Base-by-base conservation (phyloP, 441 rosid genomes). In the Populus tomentosa region DNA sequence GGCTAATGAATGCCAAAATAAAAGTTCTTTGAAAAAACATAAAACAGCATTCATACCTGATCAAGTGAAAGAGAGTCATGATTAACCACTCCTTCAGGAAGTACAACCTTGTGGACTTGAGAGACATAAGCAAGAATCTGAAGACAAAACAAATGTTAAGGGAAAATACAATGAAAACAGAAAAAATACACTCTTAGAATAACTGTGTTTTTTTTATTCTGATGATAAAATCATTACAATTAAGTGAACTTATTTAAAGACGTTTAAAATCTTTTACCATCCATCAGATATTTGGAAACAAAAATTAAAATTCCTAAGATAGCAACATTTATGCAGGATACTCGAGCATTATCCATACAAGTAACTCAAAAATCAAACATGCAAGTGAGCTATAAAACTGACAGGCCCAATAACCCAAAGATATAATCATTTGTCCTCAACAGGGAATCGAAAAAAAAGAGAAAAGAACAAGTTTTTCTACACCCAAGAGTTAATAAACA, bases 101-200 rank as follows among this genome's bases (percentile, higher is more conserved):
- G 94, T 79, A 86, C 78, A 78, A 94, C 94, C 53, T 90, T 81
- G 86, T 94, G 98, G 70, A 86, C 98, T 90, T 91, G 97, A 6
- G 98, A 96, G 74, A 96, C 99, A 85, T 89, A 96, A 40, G 98
- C 97, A 87, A 96, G 86, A 83, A 96, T 86, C 98, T 94, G 87
- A 77, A 85, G 71, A 75, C 78, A 80, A 63, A 70, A 53, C 61
- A 53, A 53, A 71, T 33, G 36, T 69, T 20, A 36, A 68, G n/a
- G 8, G 33, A 35, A 67, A 75, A 77, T 63, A 7, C 42, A 53
- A 46, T 75, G 76, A 20, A 26, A 3, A 61, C 7, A 53, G 23
- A 26, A 61, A 50, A 73, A 68, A 28, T 16, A 7, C 14, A 73
- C 13, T 32, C 56, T 14, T 50, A 5, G 56, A 16, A 50, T 4